phyloP scores from a whole-genome alignment of 495 filamentous ascomycete species.

The Podospora conica region DNA sequence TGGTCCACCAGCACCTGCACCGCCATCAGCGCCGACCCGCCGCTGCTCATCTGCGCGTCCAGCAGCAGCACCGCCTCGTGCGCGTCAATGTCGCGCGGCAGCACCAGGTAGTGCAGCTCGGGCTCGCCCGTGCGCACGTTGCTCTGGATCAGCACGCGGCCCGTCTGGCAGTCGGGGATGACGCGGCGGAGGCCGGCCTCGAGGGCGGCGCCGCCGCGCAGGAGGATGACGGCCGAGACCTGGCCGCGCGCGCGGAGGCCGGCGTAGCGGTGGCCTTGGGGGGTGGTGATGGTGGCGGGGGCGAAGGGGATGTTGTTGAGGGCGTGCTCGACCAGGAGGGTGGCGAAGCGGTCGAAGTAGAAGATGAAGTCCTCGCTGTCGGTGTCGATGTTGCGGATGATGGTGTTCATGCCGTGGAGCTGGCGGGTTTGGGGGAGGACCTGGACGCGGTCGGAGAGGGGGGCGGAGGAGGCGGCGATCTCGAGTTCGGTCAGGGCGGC shows the following conservation, averaged over 20 bases:
- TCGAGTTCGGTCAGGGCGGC: conserved; percentile 69
- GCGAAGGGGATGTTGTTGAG: conserved; percentile 65
- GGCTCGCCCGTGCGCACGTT: conserved; percentile 80
- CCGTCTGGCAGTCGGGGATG: conserved; percentile 85
- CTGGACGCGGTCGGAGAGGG: conserved; percentile 65
- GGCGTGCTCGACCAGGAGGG: conserved; percentile 80
- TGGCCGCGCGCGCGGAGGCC: conserved; percentile 62
- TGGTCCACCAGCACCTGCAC: conserved; percentile 91
- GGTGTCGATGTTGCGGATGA: conserved; percentile 75
- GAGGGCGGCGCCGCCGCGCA: conserved; percentile 79
- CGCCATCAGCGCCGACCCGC: conserved; percentile 92
- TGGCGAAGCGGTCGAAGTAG: conserved; percentile 83
- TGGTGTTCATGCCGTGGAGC: conserved; percentile 79
- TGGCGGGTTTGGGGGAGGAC: conserved; percentile 70
- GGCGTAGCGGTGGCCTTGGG: conserved; percentile 56
- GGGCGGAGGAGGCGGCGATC: conserved; percentile 56
- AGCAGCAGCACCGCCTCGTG: conserved; percentile 79
- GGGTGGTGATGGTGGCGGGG: conserved; percentile 57
- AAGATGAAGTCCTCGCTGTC: conserved; percentile 89
- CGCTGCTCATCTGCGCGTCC: conserved; percentile 90
- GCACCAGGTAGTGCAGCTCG: conserved; percentile 78
- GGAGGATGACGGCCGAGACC: conserved; percentile 79
- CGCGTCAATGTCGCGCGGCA: conserved; percentile 61
- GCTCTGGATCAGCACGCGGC: conserved; percentile 84
- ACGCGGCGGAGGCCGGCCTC: conserved; percentile 84